Evolutionary conservation across 306 rosid genomes (phyloP), one percentile per base, ranked within the genome.

Genomic region (Prunus campanulata): DNA sequence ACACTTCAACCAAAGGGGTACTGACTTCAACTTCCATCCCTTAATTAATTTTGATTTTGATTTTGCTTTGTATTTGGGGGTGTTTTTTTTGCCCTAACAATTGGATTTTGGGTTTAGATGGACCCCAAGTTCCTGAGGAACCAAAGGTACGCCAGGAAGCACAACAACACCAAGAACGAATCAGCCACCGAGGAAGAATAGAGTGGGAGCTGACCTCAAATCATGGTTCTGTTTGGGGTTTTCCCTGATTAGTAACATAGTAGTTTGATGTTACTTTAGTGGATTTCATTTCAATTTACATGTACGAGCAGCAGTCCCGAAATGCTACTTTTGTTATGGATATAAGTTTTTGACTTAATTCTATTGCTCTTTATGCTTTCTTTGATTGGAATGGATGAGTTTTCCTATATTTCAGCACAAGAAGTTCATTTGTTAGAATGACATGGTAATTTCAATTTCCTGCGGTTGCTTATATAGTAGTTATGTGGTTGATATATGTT

Each of bases 91-190:
- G 5, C 2, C 24, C 44, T 42, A 5, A 8, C 3, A 13, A 11
- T 13, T 63, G 50, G 1, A 6, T 67, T 71, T 0, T 54, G 67
- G 29, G 2, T 78, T 13, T 51, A 95, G 99, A 96, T 96, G 99
- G 99, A 96, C 73, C 98, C 98, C 12, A 96, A 96, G 90, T 96
- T 96, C 35, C 79, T 96, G 87, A 91, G 99, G 94, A 96, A 96
- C 89, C 99, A 96, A 84, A 92, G 99, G 99, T 96, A 96, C 48
- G 99, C 99, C 0, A 96, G 97, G 96, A 96, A 96, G 87, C 99
- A 96, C 74, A 91, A 96, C 89, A 92, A 86, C 76, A 87, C 87
- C 76, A 83, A 48, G 66, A 89, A 69, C 7, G 98, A 92, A 65
- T 9, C 82, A 0, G 87, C 76, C 27, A 20, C 86, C 0, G 98